These are phyloP conservation scores for Wolfiporia cocos DNA, from an alignment of 1,284 basidiomycete species.

Conservation along the genomic window DNA sequence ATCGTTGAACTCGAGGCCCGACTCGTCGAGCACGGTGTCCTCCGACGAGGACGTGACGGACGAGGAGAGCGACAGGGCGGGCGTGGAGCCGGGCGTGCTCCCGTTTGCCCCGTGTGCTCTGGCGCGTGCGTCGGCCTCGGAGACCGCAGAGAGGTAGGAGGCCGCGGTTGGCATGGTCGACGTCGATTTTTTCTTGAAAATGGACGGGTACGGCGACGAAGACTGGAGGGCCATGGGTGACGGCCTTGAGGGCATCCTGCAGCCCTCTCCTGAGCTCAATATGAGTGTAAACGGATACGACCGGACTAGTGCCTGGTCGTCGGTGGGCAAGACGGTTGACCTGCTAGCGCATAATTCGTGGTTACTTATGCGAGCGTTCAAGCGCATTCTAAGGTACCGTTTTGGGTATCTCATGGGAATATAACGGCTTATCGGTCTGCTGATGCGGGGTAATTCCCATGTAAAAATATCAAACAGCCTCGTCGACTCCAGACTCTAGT, in stretches of 20 bases:
- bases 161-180: constrained; percentile 54
- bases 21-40: constrained; percentile 54
- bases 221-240: constrained; percentile 40
- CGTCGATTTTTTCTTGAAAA: constrained; percentile 57
- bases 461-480: too few relatives aligned
- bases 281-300: too few relatives aligned
- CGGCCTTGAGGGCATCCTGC: constrained; percentile 1
- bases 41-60: constrained; percentile 68
- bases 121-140: constrained; percentile 61
- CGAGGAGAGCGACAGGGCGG: constrained; percentile 57
- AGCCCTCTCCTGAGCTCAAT: too few relatives aligned
- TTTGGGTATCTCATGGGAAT: too few relatives aligned
- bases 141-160: constrained; percentile 67
- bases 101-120: constrained; percentile 40
- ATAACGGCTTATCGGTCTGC: too few relatives aligned
- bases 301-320: too few relatives aligned
- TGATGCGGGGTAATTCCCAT: too few relatives aligned
- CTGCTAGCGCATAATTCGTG: too few relatives aligned
- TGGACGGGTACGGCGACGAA: constrained; percentile 42
- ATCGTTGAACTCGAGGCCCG: constrained; percentile 39
- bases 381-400: too few relatives aligned
- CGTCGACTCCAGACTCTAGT: too few relatives aligned
- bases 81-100: constrained; percentile 34
- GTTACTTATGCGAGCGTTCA: too few relatives aligned
- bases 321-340: too few relatives aligned